Evolutionary conservation across 257 asterid species (phyloP), one percentile per base, ranked within the genome.

Genomic region (Ilex asprella): DNA sequence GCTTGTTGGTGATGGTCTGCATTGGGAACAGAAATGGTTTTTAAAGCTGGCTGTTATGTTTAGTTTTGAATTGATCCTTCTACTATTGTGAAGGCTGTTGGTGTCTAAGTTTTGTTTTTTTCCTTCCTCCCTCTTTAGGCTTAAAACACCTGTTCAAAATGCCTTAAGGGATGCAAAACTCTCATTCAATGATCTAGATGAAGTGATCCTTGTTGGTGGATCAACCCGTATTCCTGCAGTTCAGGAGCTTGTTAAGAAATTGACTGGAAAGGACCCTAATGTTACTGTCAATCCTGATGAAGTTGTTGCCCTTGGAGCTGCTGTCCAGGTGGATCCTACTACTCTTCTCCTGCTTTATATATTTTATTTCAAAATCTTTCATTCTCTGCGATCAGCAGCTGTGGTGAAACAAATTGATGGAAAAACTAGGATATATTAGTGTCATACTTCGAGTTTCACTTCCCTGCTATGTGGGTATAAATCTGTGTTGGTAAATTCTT

Each of bases 231-330:
- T 89, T 62, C 98, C 98, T 35, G 95, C 98, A 62, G 98, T 92
- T 68, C 97, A 88, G 84, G 93, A 85, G 65, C 93, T 92, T 64
- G 95, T 92, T 39, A 85, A 83, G 81, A 92, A 86, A 75, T 13
- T 92, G 86, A 92, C 97, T 0, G 95, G 95, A 61, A 92, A 89
- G 78, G 98, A 89, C 72, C 98, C 98, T 58, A 92, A 92, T 68
- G 98, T 92, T 31, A 82, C 97, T 6, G 98, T 92, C 55, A 92
- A 92, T 67, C 98, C 98, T 10, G 98, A 92, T 74, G 98, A 92
- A 80, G 98, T 92, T 35, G 98, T 92, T 73, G 98, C 98, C 63
- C 97, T 92, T 62, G 98, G 98, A 68, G 98, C 98, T 66, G 98
- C 98, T 16, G 98, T 92, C 69, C 98, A 92, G 97, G 98, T 85